Evolutionary conservation across 768 basidiomycete genomes (phyloP).

Genomic region (Tylopilus intermedius): DNA sequence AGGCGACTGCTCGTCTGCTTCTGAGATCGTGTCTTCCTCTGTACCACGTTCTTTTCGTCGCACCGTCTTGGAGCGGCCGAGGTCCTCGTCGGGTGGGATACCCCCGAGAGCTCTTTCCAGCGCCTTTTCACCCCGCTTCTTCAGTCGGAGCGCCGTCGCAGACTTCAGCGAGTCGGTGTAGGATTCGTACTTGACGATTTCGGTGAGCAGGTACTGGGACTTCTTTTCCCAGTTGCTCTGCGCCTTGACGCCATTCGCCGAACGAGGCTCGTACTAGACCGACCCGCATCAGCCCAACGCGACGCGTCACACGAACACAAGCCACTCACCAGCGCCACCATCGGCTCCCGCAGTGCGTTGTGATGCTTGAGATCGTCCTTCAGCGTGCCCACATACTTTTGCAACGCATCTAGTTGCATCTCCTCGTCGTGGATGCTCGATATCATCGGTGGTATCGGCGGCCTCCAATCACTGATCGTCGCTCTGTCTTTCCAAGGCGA

Average conservation of each 20-base stretch:
- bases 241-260: slow-evolving; percentile 70
- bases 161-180: slow-evolving; percentile 87
- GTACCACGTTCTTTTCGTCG: slow-evolving; percentile 38
- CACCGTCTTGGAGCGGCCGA: slow-evolving; percentile 25
- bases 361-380: slow-evolving; percentile 79
- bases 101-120: slow-evolving; percentile 53
- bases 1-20: slow-evolving; percentile 38
- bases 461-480: slow-evolving; percentile 90
- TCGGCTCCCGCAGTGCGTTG: slow-evolving; percentile 77
- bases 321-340: slow-evolving; percentile 63
- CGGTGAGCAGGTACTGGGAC: slow-evolving; percentile 81
- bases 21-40: slow-evolving; percentile 45
- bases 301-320: not conserved
- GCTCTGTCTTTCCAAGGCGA: slow-evolving; percentile 77
- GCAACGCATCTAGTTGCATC: slow-evolving; percentile 82
- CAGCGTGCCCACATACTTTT: slow-evolving; percentile 71
- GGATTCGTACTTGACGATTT: slow-evolving; percentile 93
- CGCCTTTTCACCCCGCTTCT: slow-evolving; percentile 86
- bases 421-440: slow-evolving; percentile 90
- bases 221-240: slow-evolving; percentile 90
- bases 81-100: slow-evolving; percentile 29
- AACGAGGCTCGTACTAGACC: slow-evolving; percentile 64
- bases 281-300: not conserved
- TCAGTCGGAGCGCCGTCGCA: slow-evolving; percentile 80
- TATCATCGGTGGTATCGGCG: slow-evolving; percentile 79